Base-by-base conservation (phyloP, 2,329 filamentous ascomycete species). In the Amauroascus verrucosus region DNA sequence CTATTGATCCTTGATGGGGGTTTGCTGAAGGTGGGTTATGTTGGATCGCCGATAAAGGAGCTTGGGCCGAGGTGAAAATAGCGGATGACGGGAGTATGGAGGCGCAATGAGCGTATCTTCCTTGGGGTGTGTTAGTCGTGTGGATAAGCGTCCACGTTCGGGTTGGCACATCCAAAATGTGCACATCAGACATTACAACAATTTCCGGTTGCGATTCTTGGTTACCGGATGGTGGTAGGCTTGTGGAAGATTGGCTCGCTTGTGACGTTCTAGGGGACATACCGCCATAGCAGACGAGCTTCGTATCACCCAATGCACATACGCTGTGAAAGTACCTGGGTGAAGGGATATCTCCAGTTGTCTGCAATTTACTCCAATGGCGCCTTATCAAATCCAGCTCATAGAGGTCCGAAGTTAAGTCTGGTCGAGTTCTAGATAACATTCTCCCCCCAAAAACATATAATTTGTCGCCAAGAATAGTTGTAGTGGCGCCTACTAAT, bases 271-370 rank as follows among this genome's bases (percentile, higher is more conserved):
- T 80, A 0, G 91, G 90, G 8, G 91, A 96, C 93, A 98, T 98
- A 61, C 93, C 93, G 54, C 93, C 93, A 69, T 97, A 98, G 70
- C 91, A 97, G 2, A 98, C 91, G 67, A 98, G 77, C 69, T 97
- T 98, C 2, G 88, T 91, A 66, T 97, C 93, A 20, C 93, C 93
- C 1, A 98, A 73, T 1, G 88, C 80, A 67, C 93, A 98, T 68
- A 97, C 86, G 59, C 89, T 97, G 73, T 98, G 93, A 60, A 98
- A 98, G 67, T 98, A 98, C 57, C 93, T 81, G 7, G 93, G 88
- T 1, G 89, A 86, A 1, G 93, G 93, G 35, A 94, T 75, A 62
- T 97, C 89, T 43, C 93, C 93, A 26, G 76, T 78, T 0, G 87
- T 83, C 51, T 95, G 87, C 22, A 97, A 68, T 67, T 90, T 96